Conservation (phyloP, 129 eudicot genomes). For the Logfia minima region DNA sequence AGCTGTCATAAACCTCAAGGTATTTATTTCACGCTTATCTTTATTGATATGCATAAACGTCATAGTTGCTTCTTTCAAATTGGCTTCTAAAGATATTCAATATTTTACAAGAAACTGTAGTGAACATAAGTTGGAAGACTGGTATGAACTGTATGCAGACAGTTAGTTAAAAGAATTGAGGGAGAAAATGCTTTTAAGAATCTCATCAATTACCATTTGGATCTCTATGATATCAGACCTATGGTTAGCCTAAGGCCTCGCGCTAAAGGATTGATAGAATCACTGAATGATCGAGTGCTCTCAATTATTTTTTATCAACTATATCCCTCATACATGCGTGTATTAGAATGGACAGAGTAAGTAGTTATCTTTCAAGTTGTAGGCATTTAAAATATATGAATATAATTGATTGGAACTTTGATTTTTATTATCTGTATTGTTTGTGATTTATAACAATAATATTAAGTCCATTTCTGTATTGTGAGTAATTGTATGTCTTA, state of each 20-base stretch:
- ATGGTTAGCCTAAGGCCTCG: not conserved
- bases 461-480: slow-evolving; percentile 2
- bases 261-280: not conserved
- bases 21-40: slow-evolving; percentile 26
- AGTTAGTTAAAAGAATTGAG: not conserved
- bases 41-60: not conserved
- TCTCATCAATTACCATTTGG: slow-evolving; percentile 5
- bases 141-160: slow-evolving; percentile 10
- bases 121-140: not conserved
- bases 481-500: slow-evolving; percentile 2
- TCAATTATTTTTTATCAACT: not conserved
- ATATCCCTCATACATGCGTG: not conserved
- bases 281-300: not conserved
- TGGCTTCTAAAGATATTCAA: not conserved
- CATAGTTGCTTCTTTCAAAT: slow-evolving; percentile 10
- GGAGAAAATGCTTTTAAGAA: slow-evolving; percentile 14
- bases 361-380: slow-evolving; percentile 14
- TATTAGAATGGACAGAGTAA: not conserved
- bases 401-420: slow-evolving; percentile 5
- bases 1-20: slow-evolving; percentile 87
- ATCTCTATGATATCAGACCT: not conserved
- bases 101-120: not conserved
- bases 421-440: slow-evolving; percentile 1
- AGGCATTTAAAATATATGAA: slow-evolving; percentile 5
- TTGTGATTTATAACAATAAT: not conserved